A percentile compares a stretch with the other conserved stretches of the same genome.
Conservation (phyloP, 805 yeast species). For the Teunomyces gatunensis region DNA sequence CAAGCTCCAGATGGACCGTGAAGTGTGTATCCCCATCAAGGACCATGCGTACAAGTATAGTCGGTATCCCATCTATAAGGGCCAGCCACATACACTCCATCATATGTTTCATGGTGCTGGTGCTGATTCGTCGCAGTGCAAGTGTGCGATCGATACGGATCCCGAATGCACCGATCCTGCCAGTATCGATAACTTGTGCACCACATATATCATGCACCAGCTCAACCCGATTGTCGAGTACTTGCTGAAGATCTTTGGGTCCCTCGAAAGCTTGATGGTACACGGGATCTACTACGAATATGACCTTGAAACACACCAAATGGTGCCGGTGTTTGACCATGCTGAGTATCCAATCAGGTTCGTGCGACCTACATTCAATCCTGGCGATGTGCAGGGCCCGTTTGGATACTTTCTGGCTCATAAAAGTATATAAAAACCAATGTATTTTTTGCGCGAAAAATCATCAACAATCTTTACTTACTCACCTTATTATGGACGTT, state of each 20-base stretch:
- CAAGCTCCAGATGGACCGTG: constrained; percentile 35
- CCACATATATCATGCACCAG: constrained; percentile 35
- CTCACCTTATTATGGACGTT: not conserved
- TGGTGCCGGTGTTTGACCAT: constrained; percentile 28
- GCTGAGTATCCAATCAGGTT: constrained; percentile 25
- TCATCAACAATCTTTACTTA: not conserved
- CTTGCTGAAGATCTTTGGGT: constrained; percentile 19
- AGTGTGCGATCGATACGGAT: constrained; percentile 22
- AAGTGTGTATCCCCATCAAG: constrained; percentile 34
- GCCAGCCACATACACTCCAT: constrained; percentile 35
- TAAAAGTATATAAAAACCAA: not conserved
- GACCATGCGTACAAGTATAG: constrained; percentile 20
- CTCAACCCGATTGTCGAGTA: constrained; percentile 28
- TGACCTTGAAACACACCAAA: constrained; percentile 5
- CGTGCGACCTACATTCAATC: not conserved
- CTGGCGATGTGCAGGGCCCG: constrained; percentile 1
- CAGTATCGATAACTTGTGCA: constrained; percentile 32
- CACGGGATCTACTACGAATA: constrained; percentile 34
- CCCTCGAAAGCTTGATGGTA: constrained; percentile 29
- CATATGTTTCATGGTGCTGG: constrained; percentile 22
- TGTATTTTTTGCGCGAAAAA: not conserved
- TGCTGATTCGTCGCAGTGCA: constrained; percentile 13
- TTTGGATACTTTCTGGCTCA: constrained; percentile 8
- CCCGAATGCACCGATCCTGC: constrained; percentile 18
- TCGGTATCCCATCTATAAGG: constrained; percentile 33